phyloP scores from a whole-genome alignment of 805 yeast genomes.

The Zygosaccharomyces pseudorouxii region DNA sequence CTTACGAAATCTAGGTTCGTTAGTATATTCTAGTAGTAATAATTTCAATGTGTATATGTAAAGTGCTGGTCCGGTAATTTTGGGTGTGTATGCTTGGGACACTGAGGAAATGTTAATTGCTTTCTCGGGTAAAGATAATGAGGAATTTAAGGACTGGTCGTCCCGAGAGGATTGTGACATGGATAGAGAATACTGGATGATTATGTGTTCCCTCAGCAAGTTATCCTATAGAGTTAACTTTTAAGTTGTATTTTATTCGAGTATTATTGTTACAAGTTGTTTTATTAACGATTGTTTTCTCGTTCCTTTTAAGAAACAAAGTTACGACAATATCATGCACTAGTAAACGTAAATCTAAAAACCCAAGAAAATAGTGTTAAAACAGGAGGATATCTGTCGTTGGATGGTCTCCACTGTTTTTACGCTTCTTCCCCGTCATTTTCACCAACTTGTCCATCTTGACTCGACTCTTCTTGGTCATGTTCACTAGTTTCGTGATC shows the following conservation, averaged over 20 bases:
- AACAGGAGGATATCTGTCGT: background rate
- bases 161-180: conserved; percentile 2
- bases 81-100: conserved; percentile 8
- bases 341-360: background rate
- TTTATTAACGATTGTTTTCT: too few relatives aligned
- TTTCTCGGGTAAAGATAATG: conserved; percentile 11
- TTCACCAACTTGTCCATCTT: background rate
- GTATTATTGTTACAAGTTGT: too few relatives aligned
- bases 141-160: background rate
- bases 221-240: background rate
- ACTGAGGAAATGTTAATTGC: conserved; percentile 9
- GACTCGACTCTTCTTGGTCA: background rate
- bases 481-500: background rate
- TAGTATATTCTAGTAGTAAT: conserved; percentile 53
- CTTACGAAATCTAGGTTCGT: conserved; percentile 56
- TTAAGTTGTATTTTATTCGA: background rate
- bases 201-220: background rate
- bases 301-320: too few relatives aligned
- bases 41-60: conserved; percentile 53
- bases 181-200: background rate
- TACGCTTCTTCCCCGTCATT: background rate
- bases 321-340: too few relatives aligned
- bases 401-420: background rate
- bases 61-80: conserved; percentile 26
- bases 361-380: background rate